Percentiles rank a stretch among this genome's conserved stretches.
Evolutionary conservation across 1,139 yeast species (phyloP).

Genomic region (Candida sanyaensis): DNA sequence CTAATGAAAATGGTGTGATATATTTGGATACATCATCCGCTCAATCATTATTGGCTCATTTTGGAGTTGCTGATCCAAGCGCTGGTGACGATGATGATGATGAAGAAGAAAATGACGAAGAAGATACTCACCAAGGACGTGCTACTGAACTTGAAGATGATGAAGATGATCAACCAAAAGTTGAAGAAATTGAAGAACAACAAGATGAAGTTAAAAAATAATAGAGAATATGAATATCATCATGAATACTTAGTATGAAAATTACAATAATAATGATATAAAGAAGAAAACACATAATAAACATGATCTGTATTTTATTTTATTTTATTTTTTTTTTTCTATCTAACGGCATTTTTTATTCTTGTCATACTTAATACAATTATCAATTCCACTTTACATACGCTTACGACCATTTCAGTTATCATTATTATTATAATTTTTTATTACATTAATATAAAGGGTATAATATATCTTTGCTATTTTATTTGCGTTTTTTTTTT

Average conservation of each 20-base stretch:
- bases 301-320: background rate
- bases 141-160: conserved; percentile 9
- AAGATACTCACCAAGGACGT: conserved; percentile 10
- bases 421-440: background rate
- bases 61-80: conserved; percentile 41
- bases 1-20: conserved; percentile 58
- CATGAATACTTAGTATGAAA: background rate
- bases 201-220: conserved; percentile 3
- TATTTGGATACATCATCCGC: conserved; percentile 54
- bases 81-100: conserved; percentile 28
- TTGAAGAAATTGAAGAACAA: conserved; percentile 9
- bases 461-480: background rate
- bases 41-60: conserved; percentile 50
- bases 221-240: background rate
- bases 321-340: background rate
- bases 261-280: background rate
- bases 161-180: conserved; percentile 4
- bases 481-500: background rate
- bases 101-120: conserved; percentile 12
- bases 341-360: conserved; percentile 2
- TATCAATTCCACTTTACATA: background rate
- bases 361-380: background rate
- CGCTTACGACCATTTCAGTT: background rate
- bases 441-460: conserved; percentile 1
- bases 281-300: background rate